These are phyloP conservation scores for Penicillium bovifimosum DNA, from an alignment of 495 filamentous ascomycete species.

Conservation along the genomic window DNA sequence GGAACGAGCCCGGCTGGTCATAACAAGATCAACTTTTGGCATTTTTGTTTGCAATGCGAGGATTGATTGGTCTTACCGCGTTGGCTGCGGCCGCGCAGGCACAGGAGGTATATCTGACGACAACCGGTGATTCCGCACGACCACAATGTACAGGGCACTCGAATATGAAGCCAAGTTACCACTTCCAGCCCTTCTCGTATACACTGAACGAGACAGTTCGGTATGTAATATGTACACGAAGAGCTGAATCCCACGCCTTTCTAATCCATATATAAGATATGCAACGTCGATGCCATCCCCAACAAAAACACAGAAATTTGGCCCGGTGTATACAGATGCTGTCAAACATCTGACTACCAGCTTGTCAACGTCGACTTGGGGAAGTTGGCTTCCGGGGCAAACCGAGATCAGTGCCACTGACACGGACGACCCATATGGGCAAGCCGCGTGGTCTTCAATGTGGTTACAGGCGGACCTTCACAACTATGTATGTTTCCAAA, in stretches of 20 bases:
- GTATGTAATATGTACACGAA: constrained; percentile 1
- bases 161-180: constrained; percentile 12
- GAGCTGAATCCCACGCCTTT: background rate
- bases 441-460: constrained; percentile 32
- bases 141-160: constrained; percentile 21
- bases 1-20: background rate
- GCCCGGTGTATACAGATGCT: constrained; percentile 16
- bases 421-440: constrained; percentile 26
- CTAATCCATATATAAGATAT: constrained; percentile 13
- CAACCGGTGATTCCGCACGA: constrained; percentile 16
- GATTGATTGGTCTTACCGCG: background rate
- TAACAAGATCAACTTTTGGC: background rate
- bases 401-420: constrained; percentile 26
- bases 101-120: constrained; percentile 23
- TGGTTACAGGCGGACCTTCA: constrained; percentile 25
- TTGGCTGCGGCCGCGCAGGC: constrained; percentile 10
- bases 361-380: constrained; percentile 27
- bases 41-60: background rate
- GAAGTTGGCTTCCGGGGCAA: constrained; percentile 26
- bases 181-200: constrained; percentile 22
- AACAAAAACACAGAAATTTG: constrained; percentile 20
- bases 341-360: constrained; percentile 14
- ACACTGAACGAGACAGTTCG: constrained; percentile 22
- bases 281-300: constrained; percentile 25
- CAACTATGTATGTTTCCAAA: constrained; percentile 27